These are phyloP conservation scores for Durusdinium trenchii DNA, from an alignment of 73 alveolate species.

Conservation along the genomic window DNA sequence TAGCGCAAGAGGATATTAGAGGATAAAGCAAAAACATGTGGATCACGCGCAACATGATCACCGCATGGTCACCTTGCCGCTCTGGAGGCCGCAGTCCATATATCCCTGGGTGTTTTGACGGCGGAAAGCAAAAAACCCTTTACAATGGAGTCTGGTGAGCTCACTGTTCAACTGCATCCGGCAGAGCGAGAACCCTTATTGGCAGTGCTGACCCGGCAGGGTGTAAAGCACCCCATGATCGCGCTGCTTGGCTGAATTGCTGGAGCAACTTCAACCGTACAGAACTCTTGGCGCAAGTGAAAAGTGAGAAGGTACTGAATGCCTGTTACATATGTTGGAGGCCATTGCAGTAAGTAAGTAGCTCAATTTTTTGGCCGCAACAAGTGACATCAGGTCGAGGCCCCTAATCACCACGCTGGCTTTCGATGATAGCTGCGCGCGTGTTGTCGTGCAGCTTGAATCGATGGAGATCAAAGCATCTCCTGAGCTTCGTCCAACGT, in stretches of 20 bases:
- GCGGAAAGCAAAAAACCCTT: background rate
- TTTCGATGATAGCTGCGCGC: conserved; percentile 19
- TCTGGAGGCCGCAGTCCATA: conserved; percentile 10
- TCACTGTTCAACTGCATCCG: conserved; percentile 19
- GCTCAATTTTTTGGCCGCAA: background rate
- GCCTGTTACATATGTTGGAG: no score
- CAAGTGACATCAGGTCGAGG: background rate
- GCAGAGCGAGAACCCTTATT: background rate
- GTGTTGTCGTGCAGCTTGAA: conserved; percentile 38
- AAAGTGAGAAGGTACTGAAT: no score
- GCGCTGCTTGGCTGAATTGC: background rate
- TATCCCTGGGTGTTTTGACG: conserved; percentile 34
- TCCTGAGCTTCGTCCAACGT: background rate
- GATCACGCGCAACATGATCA: background rate
- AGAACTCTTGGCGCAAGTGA: no score
- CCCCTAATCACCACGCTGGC: background rate
- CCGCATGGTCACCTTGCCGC: background rate
- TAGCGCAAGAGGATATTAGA: no score
- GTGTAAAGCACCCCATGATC: conserved; percentile 38
- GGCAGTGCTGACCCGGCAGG: conserved; percentile 14
- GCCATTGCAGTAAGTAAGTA: no score
- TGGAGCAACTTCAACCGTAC: background rate
- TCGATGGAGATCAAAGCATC: conserved; percentile 64
- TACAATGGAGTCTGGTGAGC: background rate
- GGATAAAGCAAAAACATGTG: no score